Conservation (phyloP, 768 basidiomycete genomes). For the Rhodosporidiobolus odoratus region DNA sequence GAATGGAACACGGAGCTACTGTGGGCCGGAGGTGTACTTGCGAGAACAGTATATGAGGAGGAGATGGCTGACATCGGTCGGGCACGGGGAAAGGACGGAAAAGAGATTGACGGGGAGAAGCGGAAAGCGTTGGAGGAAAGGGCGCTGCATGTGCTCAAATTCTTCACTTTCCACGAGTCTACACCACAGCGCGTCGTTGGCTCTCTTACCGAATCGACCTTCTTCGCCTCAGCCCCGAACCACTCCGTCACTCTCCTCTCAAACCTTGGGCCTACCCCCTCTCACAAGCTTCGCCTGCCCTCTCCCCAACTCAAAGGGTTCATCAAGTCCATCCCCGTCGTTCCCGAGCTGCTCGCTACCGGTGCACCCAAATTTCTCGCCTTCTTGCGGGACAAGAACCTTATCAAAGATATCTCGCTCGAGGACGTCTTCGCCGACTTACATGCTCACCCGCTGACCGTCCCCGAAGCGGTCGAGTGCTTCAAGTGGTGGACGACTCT, state of each 20-base stretch:
- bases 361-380: constrained; percentile 61
- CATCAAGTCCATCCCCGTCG: constrained; percentile 67
- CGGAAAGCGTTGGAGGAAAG: constrained; percentile 54
- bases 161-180: constrained; percentile 82
- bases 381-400: constrained; percentile 57
- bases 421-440: constrained; percentile 77
- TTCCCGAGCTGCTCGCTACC: constrained; percentile 59
- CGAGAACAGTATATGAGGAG: constrained; percentile 75
- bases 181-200: constrained; percentile 81
- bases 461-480: constrained; percentile 72
- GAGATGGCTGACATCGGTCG: constrained; percentile 54
- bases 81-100: constrained; percentile 1
- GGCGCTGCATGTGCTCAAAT: constrained; percentile 72
- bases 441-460: constrained; percentile 60
- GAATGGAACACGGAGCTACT: constrained; percentile 85
- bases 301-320: constrained; percentile 67
- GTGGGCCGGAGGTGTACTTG: constrained; percentile 72
- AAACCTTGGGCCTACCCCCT: constrained; percentile 63
- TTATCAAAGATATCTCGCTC: constrained; percentile 71
- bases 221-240: constrained; percentile 61
- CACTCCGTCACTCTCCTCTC: constrained; percentile 66
- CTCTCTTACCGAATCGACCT: constrained; percentile 63
- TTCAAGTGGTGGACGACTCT: constrained; percentile 75
- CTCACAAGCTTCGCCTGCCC: constrained; percentile 65
- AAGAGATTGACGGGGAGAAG: constrained; percentile 1